Evolutionary conservation across 768 basidiomycete genomes (phyloP), one percentile per base, ranked within the genome.

Genomic region (Termitomyces sp.): DNA sequence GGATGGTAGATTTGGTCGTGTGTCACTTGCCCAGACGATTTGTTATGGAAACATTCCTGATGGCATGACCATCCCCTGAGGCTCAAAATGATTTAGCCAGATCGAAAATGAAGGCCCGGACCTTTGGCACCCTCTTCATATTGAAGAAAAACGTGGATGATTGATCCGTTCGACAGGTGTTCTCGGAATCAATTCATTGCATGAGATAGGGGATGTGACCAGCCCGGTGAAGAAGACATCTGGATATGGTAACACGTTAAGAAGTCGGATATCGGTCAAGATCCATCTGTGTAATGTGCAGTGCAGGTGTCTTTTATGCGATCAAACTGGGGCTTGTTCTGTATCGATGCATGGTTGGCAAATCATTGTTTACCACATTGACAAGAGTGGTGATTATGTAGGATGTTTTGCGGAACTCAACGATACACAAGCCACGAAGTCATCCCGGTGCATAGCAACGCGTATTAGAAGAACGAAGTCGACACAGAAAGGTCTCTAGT

Each of bases 91-190:
- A 37, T n/a, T n/a, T 7, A 8, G 7, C 18, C 27, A 41, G 13
- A 7, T 42, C 27, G 30, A 12, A 30, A 54, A 41, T 11, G 18
- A 30, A 30, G 27, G 16, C n/a, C 12, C 5, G 53, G 53, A 54
- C 53, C 53, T 41, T 54, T 27, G 53, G 8, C 53, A 54, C 53
- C 53, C 53, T 54, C 13, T 31, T 41, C 53, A 41, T 54, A 42
- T 53, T 13, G 4, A 20, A 50, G 12, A 1, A 34, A n/a, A 18
- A 52, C 36, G 27, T 39, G 51, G 33, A 4, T 6, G 16, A 12
- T 41, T 54, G 53, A 54, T 54, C 39, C 53, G 39, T 54, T 31
- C n/a, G 0, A n/a, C 4, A 31, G 39, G 12, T 41, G 12, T 53
- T 53, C 52, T 53, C 18, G 52, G 37, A 39, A 51, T 33, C 33